Percentiles rank a stretch among this genome's conserved stretches.
These are phyloP conservation scores for Beta corolliflora DNA, from an alignment of 179 eudicot genomes.

Conservation along the genomic window DNA sequence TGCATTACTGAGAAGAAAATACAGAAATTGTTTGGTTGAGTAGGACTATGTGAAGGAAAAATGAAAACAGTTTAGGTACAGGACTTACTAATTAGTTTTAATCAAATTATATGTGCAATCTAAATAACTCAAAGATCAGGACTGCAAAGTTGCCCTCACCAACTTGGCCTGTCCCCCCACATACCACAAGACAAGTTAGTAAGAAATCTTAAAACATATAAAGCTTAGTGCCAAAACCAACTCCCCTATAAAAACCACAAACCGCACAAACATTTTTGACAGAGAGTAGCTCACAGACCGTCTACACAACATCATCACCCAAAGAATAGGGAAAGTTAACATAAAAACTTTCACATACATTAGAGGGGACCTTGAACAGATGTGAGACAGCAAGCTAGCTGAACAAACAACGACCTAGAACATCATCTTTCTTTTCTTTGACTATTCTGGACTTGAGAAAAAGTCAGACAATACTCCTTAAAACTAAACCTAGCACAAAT, in stretches of 20 bases:
- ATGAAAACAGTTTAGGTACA: too few species aligned
- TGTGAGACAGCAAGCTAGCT: background rate
- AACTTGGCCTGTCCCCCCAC: background rate
- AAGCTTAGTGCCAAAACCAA: background rate
- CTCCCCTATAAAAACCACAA: too few species aligned
- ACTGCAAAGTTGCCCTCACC: background rate
- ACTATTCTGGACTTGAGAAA: background rate
- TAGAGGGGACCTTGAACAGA: background rate
- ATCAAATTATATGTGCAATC: too few species aligned
- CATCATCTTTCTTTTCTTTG: background rate
- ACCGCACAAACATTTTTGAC: background rate
- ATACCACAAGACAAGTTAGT: background rate
- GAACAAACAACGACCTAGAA: background rate
- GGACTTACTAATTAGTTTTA: too few species aligned
- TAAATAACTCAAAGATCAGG: background rate
- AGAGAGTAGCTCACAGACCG: background rate
- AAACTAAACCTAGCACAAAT: background rate
- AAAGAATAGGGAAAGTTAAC: background rate
- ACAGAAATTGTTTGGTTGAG: too few species aligned
- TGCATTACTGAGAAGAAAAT: background rate
- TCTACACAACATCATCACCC: background rate
- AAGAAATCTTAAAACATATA: too few species aligned
- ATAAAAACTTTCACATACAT: background rate
- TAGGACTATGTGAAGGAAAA: too few species aligned
- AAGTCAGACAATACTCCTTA: background rate